Base-by-base conservation (phyloP, 768 basidiomycete genomes). In the Mrakia gelida region DNA sequence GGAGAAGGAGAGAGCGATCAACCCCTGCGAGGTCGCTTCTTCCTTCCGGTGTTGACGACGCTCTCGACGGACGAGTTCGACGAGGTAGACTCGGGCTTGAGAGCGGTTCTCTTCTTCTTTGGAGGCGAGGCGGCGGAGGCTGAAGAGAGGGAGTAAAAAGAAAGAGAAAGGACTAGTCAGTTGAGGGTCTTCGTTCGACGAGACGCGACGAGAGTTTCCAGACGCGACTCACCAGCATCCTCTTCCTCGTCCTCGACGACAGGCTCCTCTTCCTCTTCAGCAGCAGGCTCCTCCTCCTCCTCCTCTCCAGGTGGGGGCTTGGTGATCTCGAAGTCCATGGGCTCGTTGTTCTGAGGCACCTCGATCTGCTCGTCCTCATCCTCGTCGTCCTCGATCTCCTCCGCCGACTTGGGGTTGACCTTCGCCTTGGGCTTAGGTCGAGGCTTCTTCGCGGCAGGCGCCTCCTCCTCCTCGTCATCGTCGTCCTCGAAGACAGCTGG, bases 341-440 rank as follows among this genome's bases (percentile, higher is more conserved):
- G 49, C 10, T 41, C 72, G 30, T 56, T 30, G 34, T 52, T 56
- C 72, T 59, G 21, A 16, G 56, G 34, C 9, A 52, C 63, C 38
- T 62, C 63, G 15, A 52, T 52, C 49, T 54, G 0, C 21, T 38
- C 73, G 10, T 74, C 68, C 26, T 67, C 76, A 63, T 73, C 56
- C 62, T 84, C 61, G 79, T 83, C 32, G 41, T 77, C 72, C 26
- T 67, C 67, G 62, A 70, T 74, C 28, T 23, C n/a, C 34, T 70
- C 67, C 2, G 30, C 75, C 30, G 78, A 70, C 68, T 81, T 80
- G 41, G 65, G 75, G 41, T 34, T 74, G 52, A 54, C 70, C 76
- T 63, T 80, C 76, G 41, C 30, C 45, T 41, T 80, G 70, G 78
- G 81, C 76, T 80, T 84, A 80, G 63, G 75, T 77, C n/a, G 80